A percentile compares a stretch with the other conserved stretches of the same genome.
These are phyloP conservation scores for Cercospora sesami DNA, from an alignment of 2,329 filamentous ascomycete genomes.

Conservation along the genomic window DNA sequence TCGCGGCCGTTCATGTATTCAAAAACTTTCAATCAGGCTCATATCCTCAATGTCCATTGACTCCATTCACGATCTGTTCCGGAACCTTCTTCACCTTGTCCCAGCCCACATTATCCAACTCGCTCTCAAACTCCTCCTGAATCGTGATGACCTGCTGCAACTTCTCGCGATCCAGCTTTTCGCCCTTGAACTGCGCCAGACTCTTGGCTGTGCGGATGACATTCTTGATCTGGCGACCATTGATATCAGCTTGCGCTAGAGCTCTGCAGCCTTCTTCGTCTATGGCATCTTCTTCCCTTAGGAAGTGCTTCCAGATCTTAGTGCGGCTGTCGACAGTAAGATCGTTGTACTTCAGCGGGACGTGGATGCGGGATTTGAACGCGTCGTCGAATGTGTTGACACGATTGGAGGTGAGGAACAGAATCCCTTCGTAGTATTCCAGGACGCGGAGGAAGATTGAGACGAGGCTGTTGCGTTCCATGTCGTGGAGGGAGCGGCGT, in stretches of 20 bases:
- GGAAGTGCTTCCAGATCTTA: conserved; percentile 33
- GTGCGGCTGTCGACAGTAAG: conserved; percentile 28
- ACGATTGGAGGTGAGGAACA: conserved; percentile 44
- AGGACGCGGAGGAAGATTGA: conserved; percentile 51
- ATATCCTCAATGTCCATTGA: conserved; percentile 1
- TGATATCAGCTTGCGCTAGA: conserved; percentile 32
- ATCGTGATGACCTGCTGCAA: conserved; percentile 34
- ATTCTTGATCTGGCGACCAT: conserved; percentile 38
- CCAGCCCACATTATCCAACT: conserved; percentile 20
- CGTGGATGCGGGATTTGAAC: conserved; percentile 42
- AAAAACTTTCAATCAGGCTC: neutral
- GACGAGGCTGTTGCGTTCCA: conserved; percentile 79
- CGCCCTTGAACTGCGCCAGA: conserved; percentile 30
- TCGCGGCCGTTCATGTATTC: neutral
- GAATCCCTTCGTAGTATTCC: conserved; percentile 43
- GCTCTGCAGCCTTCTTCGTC: conserved; percentile 24
- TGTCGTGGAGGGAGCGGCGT: conserved; percentile 75
- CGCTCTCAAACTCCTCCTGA: conserved; percentile 33
- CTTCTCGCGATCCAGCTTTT: conserved; percentile 27
- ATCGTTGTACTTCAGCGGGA: conserved; percentile 35
- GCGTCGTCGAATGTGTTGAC: conserved; percentile 41
- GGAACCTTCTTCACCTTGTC: neutral
- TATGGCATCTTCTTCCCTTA: conserved; percentile 21
- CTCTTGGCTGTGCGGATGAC: conserved; percentile 33
- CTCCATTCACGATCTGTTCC: conserved; percentile 4